Base-by-base conservation (phyloP, 2,329 filamentous ascomycete genomes). In the Pseudogymnoascus destructans region DNA sequence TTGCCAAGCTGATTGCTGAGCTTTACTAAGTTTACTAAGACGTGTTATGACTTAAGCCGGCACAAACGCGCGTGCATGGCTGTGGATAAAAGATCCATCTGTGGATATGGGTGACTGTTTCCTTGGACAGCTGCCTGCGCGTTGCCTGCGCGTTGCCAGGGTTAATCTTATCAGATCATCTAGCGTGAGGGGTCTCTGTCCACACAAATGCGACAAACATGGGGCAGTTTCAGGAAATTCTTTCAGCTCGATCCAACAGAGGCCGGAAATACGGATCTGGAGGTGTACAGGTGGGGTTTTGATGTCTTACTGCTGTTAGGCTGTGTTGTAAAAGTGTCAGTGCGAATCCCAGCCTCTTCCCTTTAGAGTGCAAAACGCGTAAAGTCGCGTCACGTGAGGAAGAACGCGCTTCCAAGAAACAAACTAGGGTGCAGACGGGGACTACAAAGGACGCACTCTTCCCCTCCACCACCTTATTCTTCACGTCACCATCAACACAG, bases 401-500 rank as follows among this genome's bases (percentile, higher is more conserved):
- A 38, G 5, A 38, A 56, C 54, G 54, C 54, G 54, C 54, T 23
- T 27, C 33, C 2, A 5, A 38, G 23, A 56, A 56, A 56, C 54
- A 56, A 38, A 56, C 54, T 35, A 56, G 54, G 54, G 54, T 56
- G n/a, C 30, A 23, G 54, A 38, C 56, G 54, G 33, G 54, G 30
- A 35, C 25, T 54, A 58, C 27, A 33, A 59, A 60, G 32, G 36
- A 54, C 55, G 55, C 42, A 33, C 56, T 58, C 25, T 42, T 46
- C 55, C 38, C 56, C 56, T 42, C 32, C 7, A 25, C 32, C 52
- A 59, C 23, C 57, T 8, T 46, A 27, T 36, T 54, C 57, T 61
- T 40, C 46, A 52, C 23, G 35, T 35, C 56, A 59, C 35, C 21
- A 62, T n/a, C 60, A 62, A 58, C 56, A 56, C 40, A 55, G 57